Percentiles rank a stretch among this genome's conserved stretches.
These are phyloP conservation scores for Pythium aquatile DNA, from an alignment of 352 stramenopile genomes.

Conservation along the genomic window DNA sequence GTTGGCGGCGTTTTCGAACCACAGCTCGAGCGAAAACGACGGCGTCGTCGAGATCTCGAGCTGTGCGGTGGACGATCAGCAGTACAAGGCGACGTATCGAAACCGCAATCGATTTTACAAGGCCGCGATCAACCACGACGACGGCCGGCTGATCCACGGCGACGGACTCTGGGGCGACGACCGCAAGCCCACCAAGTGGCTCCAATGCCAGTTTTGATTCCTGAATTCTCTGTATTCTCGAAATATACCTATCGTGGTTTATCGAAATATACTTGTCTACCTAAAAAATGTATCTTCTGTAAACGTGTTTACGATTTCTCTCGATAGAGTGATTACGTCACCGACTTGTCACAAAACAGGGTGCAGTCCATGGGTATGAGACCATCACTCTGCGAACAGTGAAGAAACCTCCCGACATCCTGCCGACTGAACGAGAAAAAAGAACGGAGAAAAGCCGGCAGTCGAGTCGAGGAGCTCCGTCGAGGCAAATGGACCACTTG, in stretches of 20 bases:
- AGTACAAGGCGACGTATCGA: slow-evolving; percentile 26
- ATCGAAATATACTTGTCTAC: too few relatives aligned
- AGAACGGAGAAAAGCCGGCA: slow-evolving; percentile 3
- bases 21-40: slow-evolving; percentile 31
- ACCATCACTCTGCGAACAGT: slow-evolving; percentile 23
- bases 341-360: slow-evolving; percentile 12
- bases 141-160: slow-evolving; percentile 28
- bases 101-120: slow-evolving; percentile 28
- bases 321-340: slow-evolving; percentile 8
- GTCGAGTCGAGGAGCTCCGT: neutral
- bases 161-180: slow-evolving; percentile 26
- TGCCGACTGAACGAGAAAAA: neutral
- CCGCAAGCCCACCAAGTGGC: slow-evolving; percentile 30
- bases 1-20: slow-evolving; percentile 19
- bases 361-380: neutral
- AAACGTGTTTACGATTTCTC: neutral
- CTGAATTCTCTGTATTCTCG: neutral
- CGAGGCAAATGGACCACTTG: slow-evolving; percentile 24
- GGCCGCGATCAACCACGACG: slow-evolving; percentile 36
- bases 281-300: too few relatives aligned
- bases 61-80: slow-evolving; percentile 19
- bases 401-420: slow-evolving; percentile 21
- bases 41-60: slow-evolving; percentile 38
- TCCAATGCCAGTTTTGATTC: slow-evolving; percentile 26
- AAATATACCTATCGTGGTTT: neutral